Conservation (phyloP, 169 alveolate species). For the Plasmodium coatneyi region DNA sequence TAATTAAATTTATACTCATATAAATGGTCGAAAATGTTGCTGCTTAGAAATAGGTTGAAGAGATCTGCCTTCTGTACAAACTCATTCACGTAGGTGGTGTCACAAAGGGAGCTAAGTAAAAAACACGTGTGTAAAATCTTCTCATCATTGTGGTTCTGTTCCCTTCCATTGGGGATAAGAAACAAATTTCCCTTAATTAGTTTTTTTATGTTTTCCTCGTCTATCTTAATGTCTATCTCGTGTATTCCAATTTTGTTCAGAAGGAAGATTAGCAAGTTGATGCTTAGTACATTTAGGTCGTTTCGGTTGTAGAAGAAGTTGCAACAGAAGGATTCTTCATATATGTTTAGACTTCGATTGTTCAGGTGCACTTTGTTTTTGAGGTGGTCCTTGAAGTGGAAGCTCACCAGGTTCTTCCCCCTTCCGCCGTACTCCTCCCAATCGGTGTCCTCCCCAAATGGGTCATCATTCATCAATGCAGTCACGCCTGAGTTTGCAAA, state of each 20-base stretch:
- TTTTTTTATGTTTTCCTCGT: constrained; percentile 37
- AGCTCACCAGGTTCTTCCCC: not conserved
- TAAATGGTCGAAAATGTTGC: constrained; percentile 52
- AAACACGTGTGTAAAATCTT: constrained; percentile 67
- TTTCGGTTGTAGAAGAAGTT: constrained; percentile 46
- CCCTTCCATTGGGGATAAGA: not conserved
- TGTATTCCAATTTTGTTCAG: constrained; percentile 48
- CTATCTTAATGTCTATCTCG: constrained; percentile 52
- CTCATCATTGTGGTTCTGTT: constrained; percentile 19
- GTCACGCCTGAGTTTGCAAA: not conserved
- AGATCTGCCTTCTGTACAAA: constrained; percentile 32
- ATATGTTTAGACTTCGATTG: constrained; percentile 45
- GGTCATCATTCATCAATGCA: not conserved
- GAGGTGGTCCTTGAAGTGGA: constrained; percentile 17
- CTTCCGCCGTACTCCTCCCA: not conserved
- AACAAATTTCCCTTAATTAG: constrained; percentile 59
- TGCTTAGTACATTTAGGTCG: constrained; percentile 48
- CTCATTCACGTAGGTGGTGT: constrained; percentile 49
- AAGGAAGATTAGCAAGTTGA: constrained; percentile 55
- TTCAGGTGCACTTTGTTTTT: constrained; percentile 29
- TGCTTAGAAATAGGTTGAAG: constrained; percentile 38
- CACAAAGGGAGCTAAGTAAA: constrained; percentile 55
- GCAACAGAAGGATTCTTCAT: constrained; percentile 66
- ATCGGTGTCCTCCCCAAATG: not conserved
- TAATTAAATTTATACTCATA: constrained; percentile 64